These are phyloP conservation scores for Mycena rosella DNA, from an alignment of 768 basidiomycete species.

Conservation along the genomic window DNA sequence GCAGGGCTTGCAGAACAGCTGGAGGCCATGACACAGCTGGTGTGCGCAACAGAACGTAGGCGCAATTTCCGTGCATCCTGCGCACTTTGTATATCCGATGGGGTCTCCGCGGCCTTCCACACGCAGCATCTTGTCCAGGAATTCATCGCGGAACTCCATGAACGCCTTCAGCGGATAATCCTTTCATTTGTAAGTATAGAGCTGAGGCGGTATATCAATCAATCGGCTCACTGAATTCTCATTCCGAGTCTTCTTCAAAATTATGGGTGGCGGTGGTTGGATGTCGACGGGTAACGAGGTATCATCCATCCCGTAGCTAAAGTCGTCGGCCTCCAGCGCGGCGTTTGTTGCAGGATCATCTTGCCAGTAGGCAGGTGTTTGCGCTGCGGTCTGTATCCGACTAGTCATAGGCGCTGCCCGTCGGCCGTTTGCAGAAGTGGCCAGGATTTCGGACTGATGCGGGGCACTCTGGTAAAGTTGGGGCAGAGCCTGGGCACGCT, in stretches of 20 bases:
- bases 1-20: not conserved
- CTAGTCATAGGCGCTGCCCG: not conserved
- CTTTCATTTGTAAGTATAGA: not conserved
- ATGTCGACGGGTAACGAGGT: not conserved
- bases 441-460: too few relatives aligned
- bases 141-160: not conserved
- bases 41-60: not conserved
- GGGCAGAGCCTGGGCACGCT: too few relatives aligned
- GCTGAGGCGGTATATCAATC: too few relatives aligned
- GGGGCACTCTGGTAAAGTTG: too few relatives aligned
- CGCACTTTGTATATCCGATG: not conserved
- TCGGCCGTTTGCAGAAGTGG: not conserved
- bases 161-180: not conserved
- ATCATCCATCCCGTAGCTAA: not conserved
- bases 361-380: not conserved
- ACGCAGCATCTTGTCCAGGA: not conserved
- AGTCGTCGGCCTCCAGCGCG: not conserved
- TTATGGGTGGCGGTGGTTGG: not conserved
- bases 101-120: not conserved
- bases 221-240: too few relatives aligned
- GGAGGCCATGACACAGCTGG: not conserved
- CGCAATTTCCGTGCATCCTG: not conserved
- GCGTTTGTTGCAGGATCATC: not conserved
- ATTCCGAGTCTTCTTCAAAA: not conserved
- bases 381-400: not conserved